Evolutionary conservation across 1,284 basidiomycete species (phyloP).

Genomic region (Cutaneotrichosporon dermatis): DNA sequence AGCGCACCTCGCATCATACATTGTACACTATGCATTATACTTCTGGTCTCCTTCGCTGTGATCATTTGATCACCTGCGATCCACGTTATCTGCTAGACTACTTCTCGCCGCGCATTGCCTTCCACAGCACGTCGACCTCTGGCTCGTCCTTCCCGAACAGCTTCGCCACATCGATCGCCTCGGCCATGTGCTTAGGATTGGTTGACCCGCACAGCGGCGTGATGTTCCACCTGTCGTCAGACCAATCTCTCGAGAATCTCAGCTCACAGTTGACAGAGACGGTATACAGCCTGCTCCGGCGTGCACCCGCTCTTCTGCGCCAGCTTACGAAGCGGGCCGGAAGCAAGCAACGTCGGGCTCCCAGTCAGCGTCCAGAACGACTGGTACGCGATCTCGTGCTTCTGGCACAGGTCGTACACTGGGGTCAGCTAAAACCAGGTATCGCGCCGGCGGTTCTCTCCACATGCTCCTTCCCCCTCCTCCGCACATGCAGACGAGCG

Average conservation of each 20-base stretch:
- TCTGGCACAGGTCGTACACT: constrained; percentile 43
- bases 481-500: too few relatives aligned
- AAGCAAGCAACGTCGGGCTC: constrained; percentile 59
- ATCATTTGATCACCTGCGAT: too few relatives aligned
- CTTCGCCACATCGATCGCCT: constrained; percentile 56
- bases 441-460: too few relatives aligned
- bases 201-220: constrained; percentile 41
- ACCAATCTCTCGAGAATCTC: too few relatives aligned
- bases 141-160: constrained; percentile 47
- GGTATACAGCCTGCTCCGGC: constrained; percentile 62
- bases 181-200: constrained; percentile 57
- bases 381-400: constrained; percentile 66
- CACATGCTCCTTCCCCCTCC: too few relatives aligned
- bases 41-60: not conserved
- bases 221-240: constrained; percentile 37
- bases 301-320: constrained; percentile 56
- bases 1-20: not conserved
- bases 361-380: constrained; percentile 83
- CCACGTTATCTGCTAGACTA: not conserved
- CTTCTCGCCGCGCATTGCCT: constrained; percentile 18
- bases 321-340: constrained; percentile 53
- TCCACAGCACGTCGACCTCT: constrained; percentile 22
- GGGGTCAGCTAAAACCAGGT: constrained; percentile 11
- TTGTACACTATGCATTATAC: constrained; percentile 6
- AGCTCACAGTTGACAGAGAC: constrained; percentile 56